Conservation (phyloP, 169 alveolate species). For the Miamiensis avidus region DNA sequence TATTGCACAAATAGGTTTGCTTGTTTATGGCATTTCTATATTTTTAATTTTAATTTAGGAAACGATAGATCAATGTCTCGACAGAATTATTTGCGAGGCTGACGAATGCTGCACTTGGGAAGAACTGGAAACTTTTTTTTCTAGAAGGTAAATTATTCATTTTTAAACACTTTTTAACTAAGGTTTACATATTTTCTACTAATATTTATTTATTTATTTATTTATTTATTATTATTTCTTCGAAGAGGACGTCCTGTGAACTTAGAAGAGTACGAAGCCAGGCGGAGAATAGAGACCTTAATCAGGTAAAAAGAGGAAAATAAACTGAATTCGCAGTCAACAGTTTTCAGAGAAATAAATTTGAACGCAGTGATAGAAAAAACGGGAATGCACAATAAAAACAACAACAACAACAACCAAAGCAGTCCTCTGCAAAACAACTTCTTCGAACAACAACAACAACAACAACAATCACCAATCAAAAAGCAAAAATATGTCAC, state of each 20-base stretch:
- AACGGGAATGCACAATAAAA: too few relatives aligned
- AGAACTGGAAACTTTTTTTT: background rate
- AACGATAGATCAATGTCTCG: background rate
- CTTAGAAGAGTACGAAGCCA: background rate
- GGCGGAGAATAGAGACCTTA: background rate
- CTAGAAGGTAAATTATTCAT: background rate
- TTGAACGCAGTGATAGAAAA: too few relatives aligned
- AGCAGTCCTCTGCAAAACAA: background rate
- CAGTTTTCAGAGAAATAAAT: too few relatives aligned
- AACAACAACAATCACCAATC: too few relatives aligned
- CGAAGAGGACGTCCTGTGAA: background rate
- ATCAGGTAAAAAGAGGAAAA: background rate
- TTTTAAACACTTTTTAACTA: too few relatives aligned
- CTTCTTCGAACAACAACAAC: background rate
- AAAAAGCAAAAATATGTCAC: too few relatives aligned
- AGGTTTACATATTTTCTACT: background rate
- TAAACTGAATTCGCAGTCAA: too few relatives aligned
- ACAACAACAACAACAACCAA: too few relatives aligned
- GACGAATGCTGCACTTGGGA: background rate
- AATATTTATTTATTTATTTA: too few relatives aligned
- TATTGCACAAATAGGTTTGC: too few relatives aligned
- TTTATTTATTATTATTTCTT: too few relatives aligned
- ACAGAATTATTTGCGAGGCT: background rate
- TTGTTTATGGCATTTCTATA: too few relatives aligned
- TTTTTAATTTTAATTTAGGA: background rate